Conservation (phyloP, 164 flowering plant species). For the Macadamia tetraphylla region DNA sequence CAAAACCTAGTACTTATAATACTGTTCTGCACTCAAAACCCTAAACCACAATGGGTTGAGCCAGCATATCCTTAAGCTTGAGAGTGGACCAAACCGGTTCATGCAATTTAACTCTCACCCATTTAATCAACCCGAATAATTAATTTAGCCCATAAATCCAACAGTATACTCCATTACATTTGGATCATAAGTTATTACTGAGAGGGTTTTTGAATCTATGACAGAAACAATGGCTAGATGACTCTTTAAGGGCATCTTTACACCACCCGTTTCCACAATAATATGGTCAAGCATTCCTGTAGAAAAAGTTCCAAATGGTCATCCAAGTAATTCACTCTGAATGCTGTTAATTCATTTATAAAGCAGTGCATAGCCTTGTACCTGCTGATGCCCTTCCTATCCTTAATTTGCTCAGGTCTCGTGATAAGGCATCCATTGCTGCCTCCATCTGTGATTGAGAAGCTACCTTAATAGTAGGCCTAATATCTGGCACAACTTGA, state of each 20-base stretch:
- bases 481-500: constrained; percentile 48
- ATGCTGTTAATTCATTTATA: not conserved
- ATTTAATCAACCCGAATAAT: too few relatives aligned
- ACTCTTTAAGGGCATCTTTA: constrained; percentile 53
- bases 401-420: constrained; percentile 66
- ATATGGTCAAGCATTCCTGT: constrained; percentile 98
- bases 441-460: constrained; percentile 80
- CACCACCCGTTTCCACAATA: constrained; percentile 64
- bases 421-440: constrained; percentile 69
- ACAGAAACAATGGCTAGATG: constrained; percentile 79
- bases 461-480: constrained; percentile 54
- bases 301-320: constrained; percentile 10
- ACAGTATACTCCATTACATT: constrained; percentile 48
- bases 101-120: too few relatives aligned
- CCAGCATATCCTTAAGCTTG: too few relatives aligned
- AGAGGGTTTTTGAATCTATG: constrained; percentile 72
- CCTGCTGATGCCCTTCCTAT: constrained; percentile 94
- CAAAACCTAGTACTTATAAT: too few relatives aligned
- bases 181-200: constrained; percentile 86
- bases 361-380: constrained; percentile 9
- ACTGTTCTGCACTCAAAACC: too few relatives aligned
- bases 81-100: too few relatives aligned
- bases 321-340: not conserved
- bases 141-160: too few relatives aligned
- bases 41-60: too few relatives aligned